Percentiles rank a stretch among this genome's conserved stretches.
Conservation (phyloP, 2,329 filamentous ascomycete genomes). For the Alternaria brassicae region DNA sequence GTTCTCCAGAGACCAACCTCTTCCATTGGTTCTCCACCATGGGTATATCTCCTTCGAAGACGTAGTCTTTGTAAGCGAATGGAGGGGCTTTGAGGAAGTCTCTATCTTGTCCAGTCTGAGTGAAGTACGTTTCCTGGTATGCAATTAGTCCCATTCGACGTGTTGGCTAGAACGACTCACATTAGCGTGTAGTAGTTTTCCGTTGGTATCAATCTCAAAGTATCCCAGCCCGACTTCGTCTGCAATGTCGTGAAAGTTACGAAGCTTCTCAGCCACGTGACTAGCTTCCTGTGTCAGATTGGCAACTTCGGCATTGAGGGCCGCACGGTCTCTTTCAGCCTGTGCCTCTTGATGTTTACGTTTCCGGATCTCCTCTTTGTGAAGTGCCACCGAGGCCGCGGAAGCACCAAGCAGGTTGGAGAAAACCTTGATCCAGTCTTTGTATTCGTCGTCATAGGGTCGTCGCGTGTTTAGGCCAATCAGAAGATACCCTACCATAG, state of each 20-base stretch:
- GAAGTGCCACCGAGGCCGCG: slow-evolving; percentile 22
- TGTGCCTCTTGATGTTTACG: slow-evolving; percentile 22
- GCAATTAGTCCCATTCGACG: neutral
- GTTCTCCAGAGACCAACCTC: slow-evolving; percentile 22
- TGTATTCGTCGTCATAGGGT: slow-evolving; percentile 28
- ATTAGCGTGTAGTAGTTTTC: slow-evolving; percentile 19
- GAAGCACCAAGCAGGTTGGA: slow-evolving; percentile 23
- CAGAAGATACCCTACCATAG: slow-evolving; percentile 12
- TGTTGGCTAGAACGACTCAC: neutral
- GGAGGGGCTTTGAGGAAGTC: slow-evolving; percentile 2
- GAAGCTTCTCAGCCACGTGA: slow-evolving; percentile 10
- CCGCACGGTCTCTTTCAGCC: slow-evolving; percentile 22
- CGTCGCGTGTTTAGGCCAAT: slow-evolving; percentile 24
- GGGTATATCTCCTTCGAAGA: slow-evolving; percentile 11
- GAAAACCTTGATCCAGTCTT: slow-evolving; percentile 23
- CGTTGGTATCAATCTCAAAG: slow-evolving; percentile 18
- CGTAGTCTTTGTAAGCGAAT: slow-evolving; percentile 15
- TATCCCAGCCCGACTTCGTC: slow-evolving; percentile 19
- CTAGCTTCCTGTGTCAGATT: slow-evolving; percentile 16
- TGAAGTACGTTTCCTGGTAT: slow-evolving; percentile 14
- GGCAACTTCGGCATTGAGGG: slow-evolving; percentile 21
- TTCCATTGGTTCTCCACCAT: slow-evolving; percentile 23
- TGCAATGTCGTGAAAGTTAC: slow-evolving; percentile 17
- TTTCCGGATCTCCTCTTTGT: slow-evolving; percentile 23
- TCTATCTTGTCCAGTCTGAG: slow-evolving; percentile 14